phyloP scores from a whole-genome alignment of 768 basidiomycete species.

The Multifurca ochricompacta region DNA sequence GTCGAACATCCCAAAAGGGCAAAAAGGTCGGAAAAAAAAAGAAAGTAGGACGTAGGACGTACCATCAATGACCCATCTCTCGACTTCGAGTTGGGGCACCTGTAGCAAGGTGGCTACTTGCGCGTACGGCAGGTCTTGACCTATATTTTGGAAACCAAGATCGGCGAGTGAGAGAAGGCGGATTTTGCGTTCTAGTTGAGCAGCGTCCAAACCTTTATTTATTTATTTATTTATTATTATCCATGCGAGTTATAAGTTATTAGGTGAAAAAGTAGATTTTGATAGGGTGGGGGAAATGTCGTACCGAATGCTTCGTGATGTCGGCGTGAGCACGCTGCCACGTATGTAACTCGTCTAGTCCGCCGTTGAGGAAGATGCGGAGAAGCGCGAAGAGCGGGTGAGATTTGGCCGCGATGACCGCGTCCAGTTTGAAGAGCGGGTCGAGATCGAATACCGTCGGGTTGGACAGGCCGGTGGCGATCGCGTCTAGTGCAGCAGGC shows the following conservation, averaged over 20 bases:
- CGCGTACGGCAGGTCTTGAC: slow-evolving; percentile 63
- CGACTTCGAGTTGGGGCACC: slow-evolving; percentile 58
- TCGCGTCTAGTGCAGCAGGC: slow-evolving; percentile 49
- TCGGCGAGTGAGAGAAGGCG: slow-evolving; percentile 69
- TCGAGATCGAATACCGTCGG: slow-evolving; percentile 76
- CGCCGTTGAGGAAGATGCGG: slow-evolving; percentile 62
- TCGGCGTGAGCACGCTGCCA: slow-evolving; percentile 50
- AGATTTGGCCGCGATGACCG: slow-evolving; percentile 54
- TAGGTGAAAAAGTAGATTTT: not conserved
- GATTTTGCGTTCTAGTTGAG: slow-evolving; percentile 69
- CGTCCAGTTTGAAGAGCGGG: slow-evolving; percentile 66
- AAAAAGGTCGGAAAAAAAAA: not conserved
- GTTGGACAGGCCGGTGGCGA: slow-evolving; percentile 57
- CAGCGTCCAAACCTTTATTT: slow-evolving; percentile 43
- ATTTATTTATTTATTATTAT: not conserved
- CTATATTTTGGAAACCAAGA: slow-evolving; percentile 69
- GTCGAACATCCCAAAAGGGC: too few species aligned
- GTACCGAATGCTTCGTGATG: slow-evolving; percentile 49
- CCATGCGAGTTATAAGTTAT: too few species aligned
- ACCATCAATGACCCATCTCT: slow-evolving; percentile 88
- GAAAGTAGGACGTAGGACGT: slow-evolving; percentile 20
- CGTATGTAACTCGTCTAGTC: slow-evolving; percentile 49
- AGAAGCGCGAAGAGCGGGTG: slow-evolving; percentile 71
- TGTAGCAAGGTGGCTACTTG: slow-evolving; percentile 61
- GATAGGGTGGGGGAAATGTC: not conserved